A percentile compares a stretch with the other conserved stretches of the same genome.
Conservation (phyloP, 352 stramenopile genomes). For the Peronospora farinosa region DNA sequence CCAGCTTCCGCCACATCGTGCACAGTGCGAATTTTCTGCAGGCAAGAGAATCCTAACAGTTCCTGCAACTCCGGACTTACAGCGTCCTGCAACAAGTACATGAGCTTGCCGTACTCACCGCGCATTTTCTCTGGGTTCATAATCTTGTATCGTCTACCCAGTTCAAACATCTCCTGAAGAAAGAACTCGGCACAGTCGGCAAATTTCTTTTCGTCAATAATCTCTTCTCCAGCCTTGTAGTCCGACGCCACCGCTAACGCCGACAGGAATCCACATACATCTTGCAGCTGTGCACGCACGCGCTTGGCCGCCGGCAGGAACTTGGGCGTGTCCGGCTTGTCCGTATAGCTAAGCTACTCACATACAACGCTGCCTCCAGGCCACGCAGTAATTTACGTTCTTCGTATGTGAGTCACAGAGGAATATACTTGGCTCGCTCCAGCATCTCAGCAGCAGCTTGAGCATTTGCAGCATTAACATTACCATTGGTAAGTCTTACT, state of each 20-base stretch:
- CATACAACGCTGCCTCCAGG: slow-evolving; percentile 90
- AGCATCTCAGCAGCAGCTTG: slow-evolving; percentile 44
- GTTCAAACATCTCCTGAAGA: slow-evolving; percentile 90
- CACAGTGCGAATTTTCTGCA: slow-evolving; percentile 85
- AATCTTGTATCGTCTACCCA: slow-evolving; percentile 95
- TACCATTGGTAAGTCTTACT: slow-evolving; percentile 18
- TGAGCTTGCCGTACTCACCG: slow-evolving; percentile 94
- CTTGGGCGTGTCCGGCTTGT: slow-evolving; percentile 83
- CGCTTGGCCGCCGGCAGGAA: slow-evolving; percentile 68
- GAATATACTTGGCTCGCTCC: slow-evolving; percentile 93
- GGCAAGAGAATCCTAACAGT: slow-evolving; percentile 79
- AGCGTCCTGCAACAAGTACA: slow-evolving; percentile 91
- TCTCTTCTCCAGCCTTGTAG: slow-evolving; percentile 81
- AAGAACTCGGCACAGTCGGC: slow-evolving; percentile 82
- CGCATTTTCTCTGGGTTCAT: slow-evolving; percentile 98
- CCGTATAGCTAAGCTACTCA: slow-evolving; percentile 93
- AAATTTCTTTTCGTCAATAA: slow-evolving; percentile 89
- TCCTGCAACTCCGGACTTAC: slow-evolving; percentile 77
- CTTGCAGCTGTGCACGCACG: slow-evolving; percentile 84
- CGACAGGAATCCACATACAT: slow-evolving; percentile 88
- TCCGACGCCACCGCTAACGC: slow-evolving; percentile 88
- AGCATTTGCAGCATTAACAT: slow-evolving; percentile 8
- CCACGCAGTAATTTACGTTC: slow-evolving; percentile 91
- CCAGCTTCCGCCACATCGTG: slow-evolving; percentile 81
- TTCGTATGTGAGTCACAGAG: slow-evolving; percentile 90